Base-by-base conservation (phyloP, 306 rosid genomes). In the Acacia melanoxylon region DNA sequence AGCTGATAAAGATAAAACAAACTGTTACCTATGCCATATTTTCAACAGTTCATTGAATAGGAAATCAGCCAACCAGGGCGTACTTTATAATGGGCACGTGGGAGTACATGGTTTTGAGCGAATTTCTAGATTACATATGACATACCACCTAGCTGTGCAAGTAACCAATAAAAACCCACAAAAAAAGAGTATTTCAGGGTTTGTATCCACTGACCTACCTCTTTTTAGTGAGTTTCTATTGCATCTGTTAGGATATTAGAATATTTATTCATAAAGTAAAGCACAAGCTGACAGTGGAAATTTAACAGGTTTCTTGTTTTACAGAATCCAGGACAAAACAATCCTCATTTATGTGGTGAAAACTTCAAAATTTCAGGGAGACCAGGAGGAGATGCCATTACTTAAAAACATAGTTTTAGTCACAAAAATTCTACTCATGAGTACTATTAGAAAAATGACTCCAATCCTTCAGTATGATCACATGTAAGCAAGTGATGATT, bases 1-100 rank as follows among this genome's bases (percentile, higher is more conserved):
- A 90, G 75, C 99, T 95, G 87, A 61, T 68, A 83, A 78, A 83
- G 65, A 65, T 71, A 82, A 83, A 19, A 70, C 42, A 48, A 44
- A 77, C n/a, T 25, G 44, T 78, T 84, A 65, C 82, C 41, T 25
- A 22, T 37, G 77, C 14, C 49, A 24, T 15, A 37, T 44, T 66
- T 54, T 65, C 71, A 83, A 4, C 71, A 77, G 58, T 77, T 76
- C 65, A 85, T 59, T 74, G 76, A 31, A 10, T 19, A 83, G 48
- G 83, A 51, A 51, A 51, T 51, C n/a, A 51, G 22, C 20, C n/a
- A 51, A 19, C 58, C 22, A 17, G 2, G 58, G n/a, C 58, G 5
- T 16, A 15, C 8, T 51, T 51, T 17, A 17, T 6, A 51, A 17
- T 51, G 58, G 58, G 22, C 58, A 51, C 5, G 22, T 51, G 4